Evolutionary conservation across 2,329 filamentous ascomycete genomes (phyloP).

Genomic region (Verruconis gallopava): DNA sequence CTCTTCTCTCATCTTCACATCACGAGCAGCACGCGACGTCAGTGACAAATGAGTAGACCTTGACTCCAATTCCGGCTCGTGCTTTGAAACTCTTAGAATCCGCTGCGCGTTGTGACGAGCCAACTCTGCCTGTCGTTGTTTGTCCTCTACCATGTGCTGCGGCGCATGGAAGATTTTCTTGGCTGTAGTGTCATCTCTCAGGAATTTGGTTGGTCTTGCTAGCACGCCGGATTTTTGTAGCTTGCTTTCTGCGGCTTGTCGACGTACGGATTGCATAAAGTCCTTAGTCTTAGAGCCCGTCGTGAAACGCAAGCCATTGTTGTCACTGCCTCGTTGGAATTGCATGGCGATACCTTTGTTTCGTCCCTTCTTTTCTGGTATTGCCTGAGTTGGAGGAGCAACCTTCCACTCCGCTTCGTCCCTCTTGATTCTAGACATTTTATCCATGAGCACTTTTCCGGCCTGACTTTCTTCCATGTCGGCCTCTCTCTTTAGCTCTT

Average conservation of each 20-base stretch:
- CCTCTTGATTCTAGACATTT: conserved; percentile 2
- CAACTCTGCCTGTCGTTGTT: not conserved
- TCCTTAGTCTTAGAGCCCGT: conserved; percentile 6
- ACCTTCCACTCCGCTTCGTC: conserved; percentile 1
- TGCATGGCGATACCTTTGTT: conserved; percentile 3
- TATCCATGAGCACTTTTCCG: conserved; percentile 2
- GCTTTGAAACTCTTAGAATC: too few species aligned
- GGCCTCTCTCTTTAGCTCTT: conserved; percentile 4
- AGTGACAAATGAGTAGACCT: not conserved
- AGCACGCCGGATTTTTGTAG: conserved; percentile 1
- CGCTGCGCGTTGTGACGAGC: not conserved
- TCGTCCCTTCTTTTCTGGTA: not conserved
- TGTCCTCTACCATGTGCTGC: not conserved
- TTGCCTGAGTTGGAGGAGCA: conserved; percentile 3
- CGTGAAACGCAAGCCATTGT: conserved; percentile 7
- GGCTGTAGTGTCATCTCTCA: not conserved
- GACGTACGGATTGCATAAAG: not conserved
- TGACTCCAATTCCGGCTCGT: not conserved
- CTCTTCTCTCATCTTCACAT: not conserved
- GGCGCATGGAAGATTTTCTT: not conserved
- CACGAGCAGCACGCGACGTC: not conserved
- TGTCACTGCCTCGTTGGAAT: conserved; percentile 5
- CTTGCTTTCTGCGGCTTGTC: conserved; percentile 3
- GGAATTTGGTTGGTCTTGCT: not conserved
- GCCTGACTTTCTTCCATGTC: conserved; percentile 6